Base-by-base conservation (phyloP, 108 stramenopile species). In the Epipyxis sp. region DNA sequence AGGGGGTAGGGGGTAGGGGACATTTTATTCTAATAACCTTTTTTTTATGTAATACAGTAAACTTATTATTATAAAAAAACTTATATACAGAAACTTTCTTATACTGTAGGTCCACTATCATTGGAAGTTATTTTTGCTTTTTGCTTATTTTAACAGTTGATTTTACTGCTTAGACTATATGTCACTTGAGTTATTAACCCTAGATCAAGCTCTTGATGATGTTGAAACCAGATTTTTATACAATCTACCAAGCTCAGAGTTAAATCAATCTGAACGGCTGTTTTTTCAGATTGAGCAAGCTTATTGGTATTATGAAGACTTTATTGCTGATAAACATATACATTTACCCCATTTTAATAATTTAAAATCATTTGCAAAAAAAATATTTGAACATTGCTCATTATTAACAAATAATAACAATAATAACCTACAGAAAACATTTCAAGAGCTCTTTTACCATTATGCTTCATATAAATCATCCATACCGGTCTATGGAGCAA, bases 291-390 rank as follows among this genome's bases (percentile, higher is more conserved):
- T 84, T 42, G 83, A 80, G 42, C 81, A 81, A 78, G 84, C 84
- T 42, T 72, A 85, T 46, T 85, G 84, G 84, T 85, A 54, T 44
- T 85, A 85, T 68, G 84, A 85, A 65, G 84, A 85, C 62, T 85
- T 82, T 43, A 46, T 59, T 32, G 84, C 79, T 43, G 84, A 85
- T 44, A 58, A 42, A 1, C 72, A 81, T 0, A 65, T 27, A 0
- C 69, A 74, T 29, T 27, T 54, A 13, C n/a, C 81, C 16, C 78
- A 67, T n/a, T 79, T 82, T 42, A 61, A 79, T 0, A 29, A 42
- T 37, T 69, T 77, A 1, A 20, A 42, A 40, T 35, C 1, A 25
- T 85, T 85, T 43, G 78, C 84, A 44, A 27, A 35, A 59, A 65
- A 30, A 16, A 32, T 85, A 41, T 85, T 85, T 34, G 74, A 78